A percentile compares a stretch with the other conserved stretches of the same genome.
Conservation (phyloP, 2,329 filamentous ascomycete genomes). For the Epicoccum nigrum region DNA sequence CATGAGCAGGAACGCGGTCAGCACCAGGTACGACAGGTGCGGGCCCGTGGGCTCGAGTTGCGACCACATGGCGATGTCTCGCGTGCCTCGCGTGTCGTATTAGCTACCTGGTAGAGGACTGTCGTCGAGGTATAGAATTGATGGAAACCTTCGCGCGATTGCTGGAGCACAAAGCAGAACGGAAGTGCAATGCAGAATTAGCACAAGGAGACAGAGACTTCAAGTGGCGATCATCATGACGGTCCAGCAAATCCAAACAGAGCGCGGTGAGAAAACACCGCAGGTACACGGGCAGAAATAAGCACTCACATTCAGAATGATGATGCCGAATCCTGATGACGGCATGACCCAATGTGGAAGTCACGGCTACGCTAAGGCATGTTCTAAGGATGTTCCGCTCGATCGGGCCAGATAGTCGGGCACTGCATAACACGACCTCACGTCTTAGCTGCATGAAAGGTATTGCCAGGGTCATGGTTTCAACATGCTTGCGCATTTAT, state of each 20-base stretch:
- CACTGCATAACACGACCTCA: not conserved
- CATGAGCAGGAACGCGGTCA: constrained; percentile 53
- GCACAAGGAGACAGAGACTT: not conserved
- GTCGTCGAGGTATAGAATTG: no score
- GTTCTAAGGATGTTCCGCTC: constrained; percentile 2
- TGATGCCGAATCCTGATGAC: constrained; percentile 20
- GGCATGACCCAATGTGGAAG: constrained; percentile 12
- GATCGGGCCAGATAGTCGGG: constrained; percentile 1
- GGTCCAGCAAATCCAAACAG: not conserved
- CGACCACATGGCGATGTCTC: constrained; percentile 41
- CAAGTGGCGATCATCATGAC: constrained; percentile 11
- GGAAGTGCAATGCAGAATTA: not conserved
- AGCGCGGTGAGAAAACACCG: not conserved
- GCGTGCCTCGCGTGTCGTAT: no score
- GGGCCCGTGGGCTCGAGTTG: constrained; percentile 55
- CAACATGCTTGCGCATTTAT: not conserved
- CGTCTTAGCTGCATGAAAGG: not conserved
- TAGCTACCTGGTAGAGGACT: no score
- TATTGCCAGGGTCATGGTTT: no score
- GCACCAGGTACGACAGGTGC: constrained; percentile 53
- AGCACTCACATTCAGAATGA: constrained; percentile 5
- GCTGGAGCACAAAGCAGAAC: not conserved
- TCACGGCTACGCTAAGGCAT: constrained; percentile 7
- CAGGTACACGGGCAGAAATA: not conserved
- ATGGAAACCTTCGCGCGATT: not conserved